Base-by-base conservation (phyloP, 2,329 filamentous ascomycete genomes). In the Ascocoryne sarcoides region DNA sequence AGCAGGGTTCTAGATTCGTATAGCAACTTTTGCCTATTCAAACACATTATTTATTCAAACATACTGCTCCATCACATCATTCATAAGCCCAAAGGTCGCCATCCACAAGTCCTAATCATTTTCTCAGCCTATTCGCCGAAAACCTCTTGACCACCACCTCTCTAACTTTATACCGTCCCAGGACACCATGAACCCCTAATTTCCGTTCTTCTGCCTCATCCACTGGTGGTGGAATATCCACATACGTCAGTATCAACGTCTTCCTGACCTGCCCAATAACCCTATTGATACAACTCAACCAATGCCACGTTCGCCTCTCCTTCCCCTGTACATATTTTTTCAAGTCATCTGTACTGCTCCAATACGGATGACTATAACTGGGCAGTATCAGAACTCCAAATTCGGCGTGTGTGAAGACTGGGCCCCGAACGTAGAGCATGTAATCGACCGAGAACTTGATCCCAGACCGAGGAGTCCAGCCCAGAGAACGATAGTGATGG, bases 381-480 rank as follows among this genome's bases (percentile, higher is more conserved):
- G 92, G 90, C 3, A 96, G 59, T 30, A 98, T 77, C 17, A 90
- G 70, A 32, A 95, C 66, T 1, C 86, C 89, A 58, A 95, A 98
- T 57, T 96, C 88, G 16, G 92, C 92, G 58, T 98, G 92, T 16
- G 87, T 80, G 60, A 98, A 96, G 0, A 92, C 90, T 0, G 92
- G 92, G 0, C 92, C 92, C 15, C 88, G 82, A 42, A 87, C 81
- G 64, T 98, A 98, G 5, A 98, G 73, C n/a, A 98, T 68, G 68
- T 86, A 95, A 61, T 98, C 92, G 8, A 88, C 84, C 16, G 85
- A 86, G 54, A 98, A 98, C 58, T 98, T 98, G 59, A 94, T 81
- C 26, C 92, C 93, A 4, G 84, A 79, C 10, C 93, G 82, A 0
- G 93, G 83, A 1, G 95, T 86, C 90, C 92, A 98, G 17, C 92